Evolutionary conservation across 345 rosid species (phyloP), one percentile per base, ranked within the genome.

Genomic region (Boechera stricta): DNA sequence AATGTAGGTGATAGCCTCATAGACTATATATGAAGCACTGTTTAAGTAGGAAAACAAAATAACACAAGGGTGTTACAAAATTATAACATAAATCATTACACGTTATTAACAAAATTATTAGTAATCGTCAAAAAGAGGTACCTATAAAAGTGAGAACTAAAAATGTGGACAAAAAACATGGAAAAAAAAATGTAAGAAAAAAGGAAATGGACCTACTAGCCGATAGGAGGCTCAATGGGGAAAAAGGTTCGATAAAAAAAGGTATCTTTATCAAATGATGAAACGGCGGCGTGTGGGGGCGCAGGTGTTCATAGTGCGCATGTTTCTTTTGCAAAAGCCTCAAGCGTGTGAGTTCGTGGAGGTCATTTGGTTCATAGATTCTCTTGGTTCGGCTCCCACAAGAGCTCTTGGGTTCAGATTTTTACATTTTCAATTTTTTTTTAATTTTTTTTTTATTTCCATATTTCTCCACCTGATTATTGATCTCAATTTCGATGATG

Each of bases 211-310:
- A 36, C 71, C 80, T 48, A 77, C 71, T 5, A 70, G 71, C 76
- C 80, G 71, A 77, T 70, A 70, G 64, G 59, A 21, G 52, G 53
- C 44, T 54, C 58, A 63, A 69, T 59, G 35, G 60, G 16, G 58
- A 44, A 16, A 80, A 79, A 83, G 81, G 83, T 81, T 81, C 64
- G 79, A 80, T 69, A 60, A 79, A 85, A 79, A 64, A 65, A 55
- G 52, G 75, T 58, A 67, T 36, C 67, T 62, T 77, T 57, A 62
- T 68, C 24, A 71, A 71, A 83, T 84, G 56, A 87, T 86, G 84
- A 83, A 83, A 84, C 86, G 89, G 85, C 88, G 82, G 78, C 71
- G 69, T 64, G 87, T 84, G 88, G 81, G 84, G 81, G 41, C 82
- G 64, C 71, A 75, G 64, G 79, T 66, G 80, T 77, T 79, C 73